phyloP scores from a whole-genome alignment of 1,284 basidiomycete genomes.

The Sanghuangporus weigelae region DNA sequence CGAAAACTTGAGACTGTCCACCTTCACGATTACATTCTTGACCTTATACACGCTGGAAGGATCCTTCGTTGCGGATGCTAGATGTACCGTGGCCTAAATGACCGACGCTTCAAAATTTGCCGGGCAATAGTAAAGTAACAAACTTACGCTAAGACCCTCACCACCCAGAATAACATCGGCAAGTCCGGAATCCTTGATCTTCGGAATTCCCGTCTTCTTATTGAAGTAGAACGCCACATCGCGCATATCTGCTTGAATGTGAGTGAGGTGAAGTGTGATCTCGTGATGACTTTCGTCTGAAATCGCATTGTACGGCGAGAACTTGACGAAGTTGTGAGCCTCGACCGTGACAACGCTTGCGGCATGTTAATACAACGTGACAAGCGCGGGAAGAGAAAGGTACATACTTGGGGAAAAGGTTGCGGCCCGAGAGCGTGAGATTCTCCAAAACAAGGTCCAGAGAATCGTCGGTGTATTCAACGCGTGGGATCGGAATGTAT shows the following conservation, averaged over 20 bases:
- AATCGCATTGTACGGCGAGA: conserved; percentile 70
- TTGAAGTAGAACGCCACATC: conserved; percentile 88
- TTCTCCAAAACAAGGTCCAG: conserved; percentile 55
- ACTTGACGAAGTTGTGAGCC: conserved; percentile 79
- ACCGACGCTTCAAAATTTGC: neutral
- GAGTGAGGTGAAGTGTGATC: conserved; percentile 69
- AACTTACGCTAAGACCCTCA: conserved; percentile 46
- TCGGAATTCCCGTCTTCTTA: conserved; percentile 69
- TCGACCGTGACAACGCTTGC: conserved; percentile 67
- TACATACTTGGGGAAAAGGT: conserved; percentile 32
- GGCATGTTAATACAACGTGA: neutral
- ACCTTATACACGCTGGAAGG: conserved; percentile 71
- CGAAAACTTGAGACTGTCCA: conserved; percentile 83
- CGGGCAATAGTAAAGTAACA: neutral
- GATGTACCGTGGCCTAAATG: neutral
- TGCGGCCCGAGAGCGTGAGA: conserved; percentile 46
- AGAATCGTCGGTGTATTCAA: conserved; percentile 44
- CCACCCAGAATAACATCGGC: conserved; percentile 90
- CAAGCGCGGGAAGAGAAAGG: neutral
- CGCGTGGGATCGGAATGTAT: conserved; percentile 49
- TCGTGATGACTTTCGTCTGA: conserved; percentile 61
- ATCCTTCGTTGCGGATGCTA: conserved; percentile 37
- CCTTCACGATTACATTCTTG: conserved; percentile 73
- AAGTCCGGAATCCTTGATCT: conserved; percentile 84
- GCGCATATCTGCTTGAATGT: conserved; percentile 93